Percentiles rank a stretch among this genome's conserved stretches.
Evolutionary conservation across 176 grass and related monocot species (phyloP).

Genomic region (Thalia dealbata): DNA sequence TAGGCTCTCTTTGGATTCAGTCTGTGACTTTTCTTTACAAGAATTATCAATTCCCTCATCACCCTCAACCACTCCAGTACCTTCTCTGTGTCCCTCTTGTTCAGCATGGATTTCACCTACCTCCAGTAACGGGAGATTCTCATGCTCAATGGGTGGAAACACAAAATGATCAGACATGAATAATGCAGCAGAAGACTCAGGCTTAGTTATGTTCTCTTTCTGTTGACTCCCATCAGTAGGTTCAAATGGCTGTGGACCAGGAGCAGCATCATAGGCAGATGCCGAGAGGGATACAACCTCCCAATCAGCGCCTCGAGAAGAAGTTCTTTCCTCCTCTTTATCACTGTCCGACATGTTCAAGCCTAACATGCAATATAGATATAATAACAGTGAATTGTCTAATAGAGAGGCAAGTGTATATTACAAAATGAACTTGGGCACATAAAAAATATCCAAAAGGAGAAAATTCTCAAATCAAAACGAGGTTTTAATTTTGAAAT

Average conservation of each 20-base stretch:
- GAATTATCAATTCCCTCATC: constrained; percentile 5
- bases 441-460: neutral
- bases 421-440: neutral
- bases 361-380: constrained; percentile 18
- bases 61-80: constrained; percentile 18
- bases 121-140: constrained; percentile 60
- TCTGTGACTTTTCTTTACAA: constrained; percentile 15
- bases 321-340: constrained; percentile 27
- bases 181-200: constrained; percentile 22
- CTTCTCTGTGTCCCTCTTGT: constrained; percentile 23
- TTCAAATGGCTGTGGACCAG: constrained; percentile 15
- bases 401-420: neutral
- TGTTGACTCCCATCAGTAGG: neutral
- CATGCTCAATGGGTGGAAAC: constrained; percentile 77
- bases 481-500: neutral
- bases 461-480: neutral
- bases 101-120: constrained; percentile 28
- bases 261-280: constrained; percentile 46
- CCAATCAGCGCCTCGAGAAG: constrained; percentile 43
- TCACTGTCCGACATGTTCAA: constrained; percentile 50
- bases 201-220: neutral
- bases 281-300: constrained; percentile 68
- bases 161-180: constrained; percentile 64
- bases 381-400: neutral
- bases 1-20: constrained; percentile 12